Conservation (phyloP, 1,284 basidiomycete species). For the Melampsora americana region DNA sequence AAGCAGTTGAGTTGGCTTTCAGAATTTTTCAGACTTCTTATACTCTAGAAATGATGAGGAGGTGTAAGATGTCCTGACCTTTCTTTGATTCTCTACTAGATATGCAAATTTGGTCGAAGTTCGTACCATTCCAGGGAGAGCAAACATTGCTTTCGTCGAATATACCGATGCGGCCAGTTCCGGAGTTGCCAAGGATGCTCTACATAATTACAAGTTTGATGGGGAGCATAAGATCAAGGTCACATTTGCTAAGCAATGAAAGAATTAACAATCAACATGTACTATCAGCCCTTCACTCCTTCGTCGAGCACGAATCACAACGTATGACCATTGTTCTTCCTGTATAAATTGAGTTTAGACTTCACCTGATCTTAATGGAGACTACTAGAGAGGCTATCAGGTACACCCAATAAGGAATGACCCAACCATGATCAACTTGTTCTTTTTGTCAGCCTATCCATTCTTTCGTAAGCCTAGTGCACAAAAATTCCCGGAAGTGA, state of each 20-base stretch:
- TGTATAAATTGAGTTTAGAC: too few relatives aligned
- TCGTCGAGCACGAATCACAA: too few relatives aligned
- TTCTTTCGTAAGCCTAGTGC: too few relatives aligned
- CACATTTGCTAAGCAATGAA: conserved; percentile 51
- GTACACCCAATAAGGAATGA: too few relatives aligned
- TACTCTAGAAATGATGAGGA: too few relatives aligned
- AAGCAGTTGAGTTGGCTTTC: conserved; percentile 64
- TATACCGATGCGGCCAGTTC: conserved; percentile 83
- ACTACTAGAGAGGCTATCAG: too few relatives aligned
- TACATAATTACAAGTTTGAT: conserved; percentile 94
- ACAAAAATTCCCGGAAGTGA: too few relatives aligned
- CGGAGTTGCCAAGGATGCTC: conserved; percentile 82
- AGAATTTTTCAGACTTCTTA: background rate
- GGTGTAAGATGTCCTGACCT: background rate
- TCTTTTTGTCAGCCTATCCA: too few relatives aligned
- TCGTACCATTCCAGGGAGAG: conserved; percentile 90
- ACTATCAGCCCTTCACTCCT: background rate
- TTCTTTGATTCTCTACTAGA: conserved; percentile 56
- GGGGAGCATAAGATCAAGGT: conserved; percentile 96
- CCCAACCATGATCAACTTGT: too few relatives aligned
- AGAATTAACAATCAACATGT: background rate
- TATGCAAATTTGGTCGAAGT: conserved; percentile 91
- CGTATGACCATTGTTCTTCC: too few relatives aligned
- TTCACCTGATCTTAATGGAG: too few relatives aligned
- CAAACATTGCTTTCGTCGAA: conserved; percentile 94